Conservation (phyloP, 78 protist genomes). For the Guillardia theta region DNA sequence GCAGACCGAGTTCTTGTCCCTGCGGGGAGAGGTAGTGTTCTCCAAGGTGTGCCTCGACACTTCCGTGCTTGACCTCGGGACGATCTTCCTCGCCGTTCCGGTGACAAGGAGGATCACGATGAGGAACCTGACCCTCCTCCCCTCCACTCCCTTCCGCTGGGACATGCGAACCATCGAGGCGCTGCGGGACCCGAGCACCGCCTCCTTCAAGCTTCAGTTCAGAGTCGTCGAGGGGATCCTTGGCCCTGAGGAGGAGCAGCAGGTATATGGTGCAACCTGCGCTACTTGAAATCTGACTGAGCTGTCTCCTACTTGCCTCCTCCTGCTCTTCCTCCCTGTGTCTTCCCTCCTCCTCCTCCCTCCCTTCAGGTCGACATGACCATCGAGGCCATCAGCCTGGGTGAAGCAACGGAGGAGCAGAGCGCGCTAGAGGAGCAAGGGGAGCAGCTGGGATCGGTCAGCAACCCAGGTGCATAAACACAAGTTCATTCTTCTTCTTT, state of each 20-base stretch:
- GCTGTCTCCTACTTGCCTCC: background rate
- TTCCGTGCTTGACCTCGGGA: background rate
- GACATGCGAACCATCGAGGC: background rate
- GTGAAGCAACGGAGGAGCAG: no score
- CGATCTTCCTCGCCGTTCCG: slow-evolving; percentile 1
- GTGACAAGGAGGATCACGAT: background rate
- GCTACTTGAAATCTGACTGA: background rate
- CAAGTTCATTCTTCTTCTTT: no score
- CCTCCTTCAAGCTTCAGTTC: background rate
- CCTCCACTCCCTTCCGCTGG: background rate
- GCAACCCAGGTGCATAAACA: background rate
- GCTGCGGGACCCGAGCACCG: background rate
- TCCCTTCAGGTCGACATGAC: background rate
- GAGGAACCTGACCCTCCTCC: background rate
- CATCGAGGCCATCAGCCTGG: background rate
- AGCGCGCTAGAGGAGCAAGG: background rate
- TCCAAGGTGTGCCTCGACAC: background rate
- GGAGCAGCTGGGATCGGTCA: background rate
- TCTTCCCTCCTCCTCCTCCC: background rate
- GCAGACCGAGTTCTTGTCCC: background rate
- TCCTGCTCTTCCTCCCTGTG: background rate
- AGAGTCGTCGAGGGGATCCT: background rate
- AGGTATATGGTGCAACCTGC: background rate
- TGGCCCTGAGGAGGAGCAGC: background rate
- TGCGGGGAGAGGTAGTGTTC: background rate